Conservation (phyloP, 2,329 filamentous ascomycete genomes). For the Cryphonectria radicalis region DNA sequence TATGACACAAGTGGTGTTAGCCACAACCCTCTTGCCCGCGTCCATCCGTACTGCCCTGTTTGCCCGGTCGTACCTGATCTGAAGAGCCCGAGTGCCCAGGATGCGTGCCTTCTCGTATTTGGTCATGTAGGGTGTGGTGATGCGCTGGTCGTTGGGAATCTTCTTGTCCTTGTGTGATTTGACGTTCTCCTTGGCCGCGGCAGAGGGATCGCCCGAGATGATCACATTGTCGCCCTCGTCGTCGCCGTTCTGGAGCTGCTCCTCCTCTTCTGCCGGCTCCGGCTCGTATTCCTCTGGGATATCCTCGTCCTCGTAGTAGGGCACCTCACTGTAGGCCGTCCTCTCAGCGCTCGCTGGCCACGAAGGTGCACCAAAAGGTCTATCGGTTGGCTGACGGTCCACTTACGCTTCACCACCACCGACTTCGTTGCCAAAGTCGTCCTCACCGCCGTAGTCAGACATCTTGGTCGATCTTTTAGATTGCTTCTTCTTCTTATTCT, state of each 20-base stretch:
- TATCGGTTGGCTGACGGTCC: not conserved
- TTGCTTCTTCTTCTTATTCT: slow-evolving; percentile 15
- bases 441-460: slow-evolving; percentile 73
- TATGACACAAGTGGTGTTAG: slow-evolving; percentile 44
- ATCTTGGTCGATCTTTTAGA: slow-evolving; percentile 47
- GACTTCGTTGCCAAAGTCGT: slow-evolving; percentile 43
- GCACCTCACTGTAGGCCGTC: slow-evolving; percentile 60
- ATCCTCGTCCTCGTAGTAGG: slow-evolving; percentile 74
- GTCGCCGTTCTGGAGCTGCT: slow-evolving; percentile 52
- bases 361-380: slow-evolving; percentile 29
- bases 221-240: slow-evolving; percentile 65
- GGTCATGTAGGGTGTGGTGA: slow-evolving; percentile 98
- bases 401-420: slow-evolving; percentile 27
- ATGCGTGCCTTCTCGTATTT: slow-evolving; percentile 98
- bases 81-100: slow-evolving; percentile 87
- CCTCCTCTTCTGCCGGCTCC: slow-evolving; percentile 57
- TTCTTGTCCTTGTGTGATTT: slow-evolving; percentile 77
- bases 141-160: slow-evolving; percentile 84
- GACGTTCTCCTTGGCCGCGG: slow-evolving; percentile 59
- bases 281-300: slow-evolving; percentile 63
- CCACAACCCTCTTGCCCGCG: not conserved
- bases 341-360: slow-evolving; percentile 40
- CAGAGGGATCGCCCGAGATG: slow-evolving; percentile 64
- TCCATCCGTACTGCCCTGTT: not conserved
- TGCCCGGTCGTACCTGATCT: slow-evolving; percentile 79